phyloP scores from a whole-genome alignment of 345 rosid species.

The Syzygium jambos region DNA sequence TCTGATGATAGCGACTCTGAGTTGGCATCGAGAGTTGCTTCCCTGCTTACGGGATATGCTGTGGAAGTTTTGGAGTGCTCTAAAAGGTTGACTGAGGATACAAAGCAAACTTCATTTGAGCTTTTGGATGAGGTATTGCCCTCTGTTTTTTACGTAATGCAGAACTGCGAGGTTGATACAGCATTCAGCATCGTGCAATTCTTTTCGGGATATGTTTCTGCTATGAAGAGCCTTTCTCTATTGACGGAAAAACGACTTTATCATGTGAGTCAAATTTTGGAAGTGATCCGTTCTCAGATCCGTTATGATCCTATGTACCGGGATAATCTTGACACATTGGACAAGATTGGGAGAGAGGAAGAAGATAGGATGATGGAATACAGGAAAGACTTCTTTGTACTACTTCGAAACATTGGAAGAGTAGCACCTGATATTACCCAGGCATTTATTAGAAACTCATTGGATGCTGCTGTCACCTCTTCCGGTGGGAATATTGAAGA shows the following conservation, averaged over 20 bases:
- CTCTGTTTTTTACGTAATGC: slow-evolving; percentile 64
- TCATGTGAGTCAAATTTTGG: slow-evolving; percentile 66
- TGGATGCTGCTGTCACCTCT: slow-evolving; percentile 52
- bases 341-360: slow-evolving; percentile 85
- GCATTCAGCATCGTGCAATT: slow-evolving; percentile 64
- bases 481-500: slow-evolving; percentile 73
- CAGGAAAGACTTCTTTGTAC: slow-evolving; percentile 77
- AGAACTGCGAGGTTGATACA: slow-evolving; percentile 62
- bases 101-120: slow-evolving; percentile 41
- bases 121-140: slow-evolving; percentile 87
- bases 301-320: slow-evolving; percentile 65
- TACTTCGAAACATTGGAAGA: slow-evolving; percentile 72
- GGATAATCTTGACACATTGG: slow-evolving; percentile 57
- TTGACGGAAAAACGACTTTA: slow-evolving; percentile 61
- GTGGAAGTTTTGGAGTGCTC: slow-evolving; percentile 79
- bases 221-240: slow-evolving; percentile 68
- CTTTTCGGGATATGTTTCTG: slow-evolving; percentile 67
- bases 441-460: slow-evolving; percentile 63
- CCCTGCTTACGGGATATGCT: slow-evolving; percentile 76
- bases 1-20: slow-evolving; percentile 58
- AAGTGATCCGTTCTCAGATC: slow-evolving; percentile 72
- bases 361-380: slow-evolving; percentile 81
- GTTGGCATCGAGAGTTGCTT: slow-evolving; percentile 48
- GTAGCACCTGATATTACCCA: slow-evolving; percentile 83
- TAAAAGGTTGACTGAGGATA: slow-evolving; percentile 59